Base-by-base conservation (phyloP, 2,329 filamentous ascomycete species). In the Aspergillus sclerotialis region DNA sequence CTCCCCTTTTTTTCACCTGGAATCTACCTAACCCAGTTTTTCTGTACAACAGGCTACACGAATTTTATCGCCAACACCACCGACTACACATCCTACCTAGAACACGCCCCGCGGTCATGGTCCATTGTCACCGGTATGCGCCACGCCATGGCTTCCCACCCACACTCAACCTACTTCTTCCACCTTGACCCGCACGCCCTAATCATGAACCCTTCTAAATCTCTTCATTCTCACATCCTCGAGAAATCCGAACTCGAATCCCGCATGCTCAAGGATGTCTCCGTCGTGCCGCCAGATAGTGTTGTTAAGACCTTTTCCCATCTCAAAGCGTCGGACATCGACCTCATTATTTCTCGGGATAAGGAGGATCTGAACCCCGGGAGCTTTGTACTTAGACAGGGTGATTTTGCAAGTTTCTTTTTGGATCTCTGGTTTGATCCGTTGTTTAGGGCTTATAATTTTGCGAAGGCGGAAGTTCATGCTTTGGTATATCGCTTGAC, bases 341-440 rank as follows among this genome's bases (percentile, higher is more conserved):
- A 94, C 45, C 70, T 96, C 10, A 74, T 95, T 25, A 60, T 95
- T 24, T 83, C 84, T 5, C 88, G 95, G 63, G 92, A 98, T 55
- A 76, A 75, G 30, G 81, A 84, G 23, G 89, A 90, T 5, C 58
- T 98, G 34, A 78, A 78, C 16, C 74, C 80, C 11, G 78, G 78
- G 8, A 94, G 86, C 61, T 82, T 94, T 42, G 68, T 96, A 10
- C 58, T 98, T 9, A 74, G 79, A 42, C 85, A 83, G 40, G 87
- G 89, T 14, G 86, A 92, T 36, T 98, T 90, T 86, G 84, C 85
- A 28, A 84, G 83, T 54, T 98, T 84, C 68, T 86, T 98, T 55
- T 64, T 96, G 12, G 92, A 98, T 58, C 83, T 85, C 1, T 98
- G 92, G 92, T 94, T 92, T 55, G 88, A 96, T 58, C 92, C 92